A percentile compares a stretch with the other conserved stretches of the same genome.
Evolutionary conservation across 768 basidiomycete species (phyloP).

Genomic region (Suillus fuscotomentosus): DNA sequence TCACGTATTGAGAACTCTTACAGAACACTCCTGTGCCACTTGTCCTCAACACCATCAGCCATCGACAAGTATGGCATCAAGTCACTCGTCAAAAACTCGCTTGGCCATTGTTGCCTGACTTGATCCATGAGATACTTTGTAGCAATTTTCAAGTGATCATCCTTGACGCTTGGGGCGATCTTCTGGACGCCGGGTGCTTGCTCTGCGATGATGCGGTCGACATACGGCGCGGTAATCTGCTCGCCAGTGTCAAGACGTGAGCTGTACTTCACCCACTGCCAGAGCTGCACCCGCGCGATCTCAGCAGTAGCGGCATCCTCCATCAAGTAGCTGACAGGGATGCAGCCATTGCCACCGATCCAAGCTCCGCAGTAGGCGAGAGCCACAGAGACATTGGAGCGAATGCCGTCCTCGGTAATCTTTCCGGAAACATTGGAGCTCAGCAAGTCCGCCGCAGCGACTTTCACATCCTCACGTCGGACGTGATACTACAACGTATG

Average conservation of each 20-base stretch:
- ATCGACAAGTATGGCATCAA: constrained; percentile 83
- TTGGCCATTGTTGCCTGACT: constrained; percentile 79
- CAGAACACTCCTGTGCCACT: constrained; percentile 50
- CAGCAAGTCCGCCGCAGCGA: constrained; percentile 82
- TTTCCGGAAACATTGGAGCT: constrained; percentile 81
- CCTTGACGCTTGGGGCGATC: constrained; percentile 61
- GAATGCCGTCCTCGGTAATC: constrained; percentile 86
- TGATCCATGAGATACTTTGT: constrained; percentile 79
- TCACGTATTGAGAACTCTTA: constrained; percentile 12
- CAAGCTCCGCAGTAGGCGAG: constrained; percentile 95
- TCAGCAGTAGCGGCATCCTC: constrained; percentile 99
- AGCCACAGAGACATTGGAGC: constrained; percentile 82
- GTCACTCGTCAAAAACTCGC: constrained; percentile 96
- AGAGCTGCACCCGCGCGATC: constrained; percentile 95
- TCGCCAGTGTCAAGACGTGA: constrained; percentile 66
- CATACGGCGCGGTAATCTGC: constrained; percentile 65
- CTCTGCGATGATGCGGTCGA: constrained; percentile 64
- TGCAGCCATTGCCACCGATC: constrained; percentile 97
- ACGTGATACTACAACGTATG: constrained; percentile 70
- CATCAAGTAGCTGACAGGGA: constrained; percentile 95
- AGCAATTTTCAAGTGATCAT: constrained; percentile 72
- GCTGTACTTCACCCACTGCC: constrained; percentile 94
- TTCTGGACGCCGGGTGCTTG: constrained; percentile 62
- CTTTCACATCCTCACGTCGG: constrained; percentile 86
- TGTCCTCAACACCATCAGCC: constrained; percentile 69